Base-by-base conservation (phyloP, 176 grass and related monocot genomes). In the Aegilops longissima region DNA sequence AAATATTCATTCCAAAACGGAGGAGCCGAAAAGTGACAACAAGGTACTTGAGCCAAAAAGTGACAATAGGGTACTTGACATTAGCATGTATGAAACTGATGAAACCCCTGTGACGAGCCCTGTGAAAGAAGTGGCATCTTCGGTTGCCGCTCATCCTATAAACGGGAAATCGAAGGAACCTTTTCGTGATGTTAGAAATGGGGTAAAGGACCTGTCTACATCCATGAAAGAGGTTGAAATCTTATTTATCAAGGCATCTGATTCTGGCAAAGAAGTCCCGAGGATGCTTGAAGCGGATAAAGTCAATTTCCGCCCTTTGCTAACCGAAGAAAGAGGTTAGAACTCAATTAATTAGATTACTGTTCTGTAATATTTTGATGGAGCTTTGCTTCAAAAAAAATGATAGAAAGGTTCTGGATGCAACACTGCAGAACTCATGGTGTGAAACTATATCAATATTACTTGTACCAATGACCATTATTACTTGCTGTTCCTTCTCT, bases 281-380 rank as follows among this genome's bases (percentile, higher is more conserved):
- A 96, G 92, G 87, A 99, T 99, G 97, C 89, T 99, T 73, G 97
- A 99, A 88, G 92, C 97, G 58, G 89, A 94, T 81, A 96, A 93
- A 96, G 73, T 99, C 65, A 90, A 99, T 70, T 89, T 96, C 33
- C 88, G 87, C 24, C 90, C 97, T 87, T 85, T 93, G 75, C 77
- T 91, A 63, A 84, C 89, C 20, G 87, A 93, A 86, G 92, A 96
- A 87, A 93, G 66, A 82, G 94, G 97, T 99, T 82, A 76, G 80
- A 86, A 78, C 74, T 84, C 82, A 59, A 51, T 77, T 49, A 17
- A 77, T 79, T 21, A 63, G 5, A 84, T 77, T 71, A 49, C 23
- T 85, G 20, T 42, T 88, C 39, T 39, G 24, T 82, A 88, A 63
- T 66, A 70, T 30, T 70, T 70, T 61, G 38, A 54, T 64, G 52